These are phyloP conservation scores for Macrolepiota albuminosa DNA, from an alignment of 768 basidiomycete genomes.

Conservation along the genomic window DNA sequence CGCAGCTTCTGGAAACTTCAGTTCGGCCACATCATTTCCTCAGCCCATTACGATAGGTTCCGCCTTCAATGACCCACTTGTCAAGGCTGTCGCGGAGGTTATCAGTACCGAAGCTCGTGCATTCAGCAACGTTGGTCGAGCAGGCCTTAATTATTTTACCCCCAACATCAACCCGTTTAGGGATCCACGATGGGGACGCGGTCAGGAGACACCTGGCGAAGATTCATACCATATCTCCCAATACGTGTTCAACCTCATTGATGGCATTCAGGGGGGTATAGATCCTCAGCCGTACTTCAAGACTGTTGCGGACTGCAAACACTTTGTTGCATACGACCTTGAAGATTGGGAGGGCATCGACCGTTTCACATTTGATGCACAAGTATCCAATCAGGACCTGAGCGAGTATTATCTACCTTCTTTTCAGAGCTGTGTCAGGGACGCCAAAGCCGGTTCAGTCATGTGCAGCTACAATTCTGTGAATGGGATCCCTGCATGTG, in stretches of 20 bases:
- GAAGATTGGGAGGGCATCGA: constrained; percentile 50
- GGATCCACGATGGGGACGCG: constrained; percentile 60
- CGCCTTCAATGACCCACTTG: constrained; percentile 49
- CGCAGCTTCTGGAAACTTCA: constrained; percentile 44
- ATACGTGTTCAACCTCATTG: constrained; percentile 50
- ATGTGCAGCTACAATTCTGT: constrained; percentile 66
- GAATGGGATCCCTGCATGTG: constrained; percentile 55
- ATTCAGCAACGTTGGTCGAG: constrained; percentile 49
- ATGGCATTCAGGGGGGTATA: constrained; percentile 54
- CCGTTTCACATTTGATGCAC: constrained; percentile 48
- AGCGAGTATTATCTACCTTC: constrained; percentile 50
- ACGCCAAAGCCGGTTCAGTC: constrained; percentile 52
- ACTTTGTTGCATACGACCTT: constrained; percentile 56
- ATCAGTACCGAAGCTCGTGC: constrained; percentile 55
- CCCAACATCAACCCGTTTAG: constrained; percentile 57
- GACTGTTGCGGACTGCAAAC: constrained; percentile 54
- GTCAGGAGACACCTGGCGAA: constrained; percentile 60
- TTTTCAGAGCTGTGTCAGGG: constrained; percentile 55
- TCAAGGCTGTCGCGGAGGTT: constrained; percentile 42
- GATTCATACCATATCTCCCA: constrained; percentile 48
- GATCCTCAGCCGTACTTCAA: constrained; percentile 48
- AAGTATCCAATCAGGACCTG: constrained; percentile 49
- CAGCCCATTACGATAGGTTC: constrained; percentile 52
- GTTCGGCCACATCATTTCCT: constrained; percentile 55
- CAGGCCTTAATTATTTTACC: constrained; percentile 53